Evolutionary conservation across 768 basidiomycete genomes (phyloP).

Genomic region (Mycena galopus): DNA sequence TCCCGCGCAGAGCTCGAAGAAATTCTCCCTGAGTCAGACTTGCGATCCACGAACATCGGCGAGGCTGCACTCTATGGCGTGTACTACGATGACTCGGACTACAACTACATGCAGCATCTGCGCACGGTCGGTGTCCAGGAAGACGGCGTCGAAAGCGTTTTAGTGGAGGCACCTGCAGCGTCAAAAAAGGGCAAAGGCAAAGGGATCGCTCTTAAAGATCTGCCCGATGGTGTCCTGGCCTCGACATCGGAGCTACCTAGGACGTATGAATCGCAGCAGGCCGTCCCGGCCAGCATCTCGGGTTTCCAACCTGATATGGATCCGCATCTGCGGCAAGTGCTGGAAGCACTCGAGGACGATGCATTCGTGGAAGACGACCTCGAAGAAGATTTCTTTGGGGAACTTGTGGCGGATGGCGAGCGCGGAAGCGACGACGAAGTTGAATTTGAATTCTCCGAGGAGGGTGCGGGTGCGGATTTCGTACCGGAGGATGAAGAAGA

Average conservation of each 20-base stretch:
- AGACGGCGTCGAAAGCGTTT: conserved; percentile 83
- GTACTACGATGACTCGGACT: conserved; percentile 95
- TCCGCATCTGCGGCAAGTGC: conserved; percentile 90
- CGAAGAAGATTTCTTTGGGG: conserved; percentile 82
- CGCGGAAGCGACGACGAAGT: conserved; percentile 69
- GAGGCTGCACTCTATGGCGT: conserved; percentile 92
- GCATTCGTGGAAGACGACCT: conserved; percentile 88
- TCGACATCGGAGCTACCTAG: conserved; percentile 81
- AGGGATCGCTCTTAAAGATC: conserved; percentile 62
- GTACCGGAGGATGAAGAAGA: conserved; percentile 42
- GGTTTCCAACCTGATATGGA: conserved; percentile 98
- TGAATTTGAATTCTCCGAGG: conserved; percentile 77
- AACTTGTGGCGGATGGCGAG: conserved; percentile 81
- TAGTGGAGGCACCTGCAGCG: conserved; percentile 78
- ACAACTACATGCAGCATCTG: conserved; percentile 99
- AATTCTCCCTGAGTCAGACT: conserved; percentile 62
- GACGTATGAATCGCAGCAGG: conserved; percentile 81
- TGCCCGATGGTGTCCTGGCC: conserved; percentile 80
- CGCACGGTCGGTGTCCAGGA: conserved; percentile 81
- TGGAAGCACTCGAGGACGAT: conserved; percentile 96
- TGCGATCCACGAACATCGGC: conserved; percentile 72
- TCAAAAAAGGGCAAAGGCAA: conserved; percentile 51
- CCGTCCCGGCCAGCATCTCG: conserved; percentile 83
- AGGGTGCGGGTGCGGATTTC: conserved; percentile 61
- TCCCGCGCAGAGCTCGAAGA: conserved; percentile 85